Evolutionary conservation across 2,329 filamentous ascomycete species (phyloP).

Genomic region (Aspergillus sp.): DNA sequence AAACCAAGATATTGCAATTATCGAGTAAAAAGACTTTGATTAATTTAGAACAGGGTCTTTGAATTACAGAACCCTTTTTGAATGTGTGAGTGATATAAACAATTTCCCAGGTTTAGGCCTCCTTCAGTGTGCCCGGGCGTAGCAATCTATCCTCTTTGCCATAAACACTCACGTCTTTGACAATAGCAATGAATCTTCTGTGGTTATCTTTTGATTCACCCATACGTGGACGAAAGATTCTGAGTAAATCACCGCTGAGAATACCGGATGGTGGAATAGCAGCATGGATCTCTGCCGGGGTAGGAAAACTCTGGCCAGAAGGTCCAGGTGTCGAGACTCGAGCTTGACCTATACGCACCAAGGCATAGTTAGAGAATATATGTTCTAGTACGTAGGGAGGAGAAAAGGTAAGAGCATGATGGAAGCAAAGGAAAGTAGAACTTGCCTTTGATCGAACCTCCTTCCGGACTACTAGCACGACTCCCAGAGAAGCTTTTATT

Average conservation of each 20-base stretch:
- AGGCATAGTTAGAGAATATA: not conserved
- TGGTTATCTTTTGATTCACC: conserved; percentile 39
- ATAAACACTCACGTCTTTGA: conserved; percentile 40
- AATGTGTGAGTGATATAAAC: too few relatives aligned
- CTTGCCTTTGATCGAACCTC: conserved; percentile 20
- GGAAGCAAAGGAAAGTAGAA: not conserved
- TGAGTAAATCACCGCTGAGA: conserved; percentile 39
- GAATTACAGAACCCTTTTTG: too few relatives aligned
- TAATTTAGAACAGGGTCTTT: too few relatives aligned
- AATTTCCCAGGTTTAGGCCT: conserved; percentile 2
- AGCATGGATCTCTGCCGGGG: conserved; percentile 42
- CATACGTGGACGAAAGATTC: conserved; percentile 38
- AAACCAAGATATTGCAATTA: too few relatives aligned
- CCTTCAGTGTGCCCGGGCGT: conserved; percentile 33
- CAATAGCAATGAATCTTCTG: conserved; percentile 38
- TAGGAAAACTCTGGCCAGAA: conserved; percentile 34
- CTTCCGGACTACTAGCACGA: conserved; percentile 38
- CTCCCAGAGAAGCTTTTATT: conserved; percentile 25
- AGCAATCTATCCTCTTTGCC: conserved; percentile 38
- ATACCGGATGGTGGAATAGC: conserved; percentile 44
- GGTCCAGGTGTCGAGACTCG: conserved; percentile 28
- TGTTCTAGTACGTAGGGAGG: too few relatives aligned
- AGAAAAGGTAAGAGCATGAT: not conserved
- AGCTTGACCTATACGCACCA: conserved; percentile 14
- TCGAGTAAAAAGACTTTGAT: too few relatives aligned